Evolutionary conservation across 1,139 yeast species (phyloP).

Genomic region (Nakaseomyces bracarensis): DNA sequence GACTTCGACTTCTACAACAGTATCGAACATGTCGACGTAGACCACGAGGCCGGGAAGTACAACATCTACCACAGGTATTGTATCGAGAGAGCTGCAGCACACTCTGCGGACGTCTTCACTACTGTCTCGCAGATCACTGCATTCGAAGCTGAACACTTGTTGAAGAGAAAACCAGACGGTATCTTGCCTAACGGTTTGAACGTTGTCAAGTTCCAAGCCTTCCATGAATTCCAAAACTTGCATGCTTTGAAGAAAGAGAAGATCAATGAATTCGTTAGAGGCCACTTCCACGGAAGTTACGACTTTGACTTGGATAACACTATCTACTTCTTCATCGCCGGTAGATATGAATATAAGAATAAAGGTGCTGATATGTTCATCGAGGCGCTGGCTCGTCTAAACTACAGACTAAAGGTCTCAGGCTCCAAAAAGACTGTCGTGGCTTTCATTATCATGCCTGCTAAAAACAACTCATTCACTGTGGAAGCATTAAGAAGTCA

Average conservation of each 20-base stretch:
- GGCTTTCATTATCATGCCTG: constrained; percentile 99
- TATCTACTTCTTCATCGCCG: constrained; percentile 90
- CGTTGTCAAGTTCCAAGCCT: constrained; percentile 93
- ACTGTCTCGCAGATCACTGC: constrained; percentile 97
- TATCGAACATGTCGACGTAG: constrained; percentile 84
- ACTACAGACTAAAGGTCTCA: constrained; percentile 71
- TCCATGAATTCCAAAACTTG: constrained; percentile 94
- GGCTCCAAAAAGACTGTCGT: constrained; percentile 89
- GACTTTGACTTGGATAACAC: constrained; percentile 94
- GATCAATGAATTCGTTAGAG: constrained; percentile 89
- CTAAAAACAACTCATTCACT: constrained; percentile 85
- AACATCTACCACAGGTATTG: constrained; percentile 97
- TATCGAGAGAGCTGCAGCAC: constrained; percentile 94
- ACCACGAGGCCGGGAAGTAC: constrained; percentile 94
- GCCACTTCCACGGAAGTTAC: constrained; percentile 94
- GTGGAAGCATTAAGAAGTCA: constrained; percentile 95
- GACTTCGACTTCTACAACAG: constrained; percentile 88
- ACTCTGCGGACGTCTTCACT: constrained; percentile 92
- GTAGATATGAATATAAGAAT: constrained; percentile 92
- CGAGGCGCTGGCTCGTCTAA: constrained; percentile 85
- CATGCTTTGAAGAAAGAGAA: constrained; percentile 88
- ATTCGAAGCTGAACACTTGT: constrained; percentile 82
- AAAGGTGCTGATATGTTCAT: constrained; percentile 95
- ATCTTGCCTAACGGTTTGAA: constrained; percentile 94
- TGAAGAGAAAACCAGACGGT: constrained; percentile 95